Percentiles rank a stretch among this genome's conserved stretches.
Conservation (phyloP, 2,329 filamentous ascomycete genomes). For the Xylaria sp. region DNA sequence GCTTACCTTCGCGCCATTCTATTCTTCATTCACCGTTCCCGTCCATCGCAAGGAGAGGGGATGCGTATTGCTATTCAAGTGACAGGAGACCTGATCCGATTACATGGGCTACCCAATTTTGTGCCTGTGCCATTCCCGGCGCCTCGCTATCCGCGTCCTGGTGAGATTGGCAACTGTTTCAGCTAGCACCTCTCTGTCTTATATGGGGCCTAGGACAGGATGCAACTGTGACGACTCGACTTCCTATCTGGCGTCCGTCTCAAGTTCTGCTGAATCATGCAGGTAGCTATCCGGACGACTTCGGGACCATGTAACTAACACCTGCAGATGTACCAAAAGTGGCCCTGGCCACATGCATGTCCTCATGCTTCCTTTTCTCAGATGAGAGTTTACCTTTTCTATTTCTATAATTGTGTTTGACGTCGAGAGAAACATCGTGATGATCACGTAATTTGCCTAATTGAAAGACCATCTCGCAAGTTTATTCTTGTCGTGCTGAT, state of each 20-base stretch:
- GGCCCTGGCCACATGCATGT: conserved; percentile 3
- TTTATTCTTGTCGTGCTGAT: conserved; percentile 33
- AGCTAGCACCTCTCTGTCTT: conserved; percentile 23
- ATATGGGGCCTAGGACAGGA: conserved; percentile 3
- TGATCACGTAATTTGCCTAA: conserved; percentile 35
- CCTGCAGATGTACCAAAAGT: conserved; percentile 7
- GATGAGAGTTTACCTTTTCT: conserved; percentile 4
- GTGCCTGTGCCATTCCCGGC: conserved; percentile 21
- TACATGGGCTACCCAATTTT: conserved; percentile 4
- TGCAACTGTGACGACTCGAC: conserved; percentile 18
- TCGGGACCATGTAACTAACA: conserved; percentile 9
- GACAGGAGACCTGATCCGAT: neutral
- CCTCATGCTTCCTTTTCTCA: neutral
- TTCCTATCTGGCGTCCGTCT: conserved; percentile 24
- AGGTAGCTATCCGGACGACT: conserved; percentile 17
- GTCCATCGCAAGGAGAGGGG: neutral
- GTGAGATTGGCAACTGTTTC: conserved; percentile 27
- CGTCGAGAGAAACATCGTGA: conserved; percentile 24
- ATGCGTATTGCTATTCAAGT: neutral
- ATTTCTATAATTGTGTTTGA: conserved; percentile 12
- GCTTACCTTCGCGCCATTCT: neutral
- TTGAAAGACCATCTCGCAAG: conserved; percentile 13
- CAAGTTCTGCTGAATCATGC: conserved; percentile 30
- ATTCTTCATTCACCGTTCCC: neutral
- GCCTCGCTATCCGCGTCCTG: conserved; percentile 24